Evolutionary conservation across 306 rosid species (phyloP).

Genomic region (Astragalus glycyphyllos): DNA sequence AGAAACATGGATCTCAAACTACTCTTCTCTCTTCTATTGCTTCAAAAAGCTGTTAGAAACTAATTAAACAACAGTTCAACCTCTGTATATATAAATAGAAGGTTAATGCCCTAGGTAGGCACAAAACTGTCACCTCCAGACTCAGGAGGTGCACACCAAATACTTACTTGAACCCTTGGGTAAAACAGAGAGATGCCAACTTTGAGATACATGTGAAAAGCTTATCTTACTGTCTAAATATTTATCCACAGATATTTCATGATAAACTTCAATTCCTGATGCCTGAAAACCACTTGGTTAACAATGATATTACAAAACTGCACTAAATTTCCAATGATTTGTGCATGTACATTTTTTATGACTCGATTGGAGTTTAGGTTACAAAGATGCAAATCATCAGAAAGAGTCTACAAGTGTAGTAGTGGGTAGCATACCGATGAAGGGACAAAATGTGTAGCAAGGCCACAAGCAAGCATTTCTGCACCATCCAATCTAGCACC

Average conservation of each 20-base stretch:
- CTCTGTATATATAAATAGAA: background rate
- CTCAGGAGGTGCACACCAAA: slow-evolving; percentile 6
- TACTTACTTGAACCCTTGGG: background rate
- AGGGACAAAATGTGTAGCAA: slow-evolving; percentile 93
- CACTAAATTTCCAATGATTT: background rate
- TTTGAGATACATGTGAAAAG: slow-evolving; percentile 19
- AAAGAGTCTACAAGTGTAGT: slow-evolving; percentile 25
- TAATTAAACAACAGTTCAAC: slow-evolving; percentile 19
- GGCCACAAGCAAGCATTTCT: slow-evolving; percentile 95
- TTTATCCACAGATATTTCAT: slow-evolving; percentile 15
- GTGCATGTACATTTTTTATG: slow-evolving; percentile 1
- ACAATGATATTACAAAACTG: slow-evolving; percentile 4
- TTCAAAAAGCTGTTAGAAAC: slow-evolving; percentile 1
- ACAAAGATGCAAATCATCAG: background rate
- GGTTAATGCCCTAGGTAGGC: background rate
- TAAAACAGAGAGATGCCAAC: slow-evolving; percentile 11
- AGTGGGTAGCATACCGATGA: slow-evolving; percentile 63
- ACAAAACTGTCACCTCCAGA: background rate
- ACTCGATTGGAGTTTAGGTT: background rate
- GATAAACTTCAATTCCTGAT: background rate
- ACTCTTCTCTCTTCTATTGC: slow-evolving; percentile 3
- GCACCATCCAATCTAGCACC: slow-evolving; percentile 95
- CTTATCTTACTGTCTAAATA: slow-evolving; percentile 29
- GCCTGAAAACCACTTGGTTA: slow-evolving; percentile 5
- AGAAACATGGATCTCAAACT: slow-evolving; percentile 9